These are phyloP conservation scores for Setomelanomma holmii DNA, from an alignment of 2,329 filamentous ascomycete genomes.

Conservation along the genomic window DNA sequence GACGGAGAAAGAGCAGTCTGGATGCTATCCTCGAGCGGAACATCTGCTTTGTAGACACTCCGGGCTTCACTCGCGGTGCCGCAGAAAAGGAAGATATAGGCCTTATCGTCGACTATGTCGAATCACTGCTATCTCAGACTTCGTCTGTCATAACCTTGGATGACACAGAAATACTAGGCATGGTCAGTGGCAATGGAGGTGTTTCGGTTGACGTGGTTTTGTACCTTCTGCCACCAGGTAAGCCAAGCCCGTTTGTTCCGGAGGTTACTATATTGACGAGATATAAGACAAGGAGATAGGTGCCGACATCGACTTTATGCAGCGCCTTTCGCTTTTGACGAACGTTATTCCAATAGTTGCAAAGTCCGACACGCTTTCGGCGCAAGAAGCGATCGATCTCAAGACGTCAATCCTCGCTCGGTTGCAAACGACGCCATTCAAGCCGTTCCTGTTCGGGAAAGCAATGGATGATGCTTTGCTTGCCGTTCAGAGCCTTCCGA, in stretches of 20 bases:
- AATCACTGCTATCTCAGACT: slow-evolving; percentile 70
- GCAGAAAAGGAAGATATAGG: slow-evolving; percentile 27
- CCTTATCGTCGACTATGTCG: slow-evolving; percentile 70
- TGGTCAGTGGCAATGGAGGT: slow-evolving; percentile 83
- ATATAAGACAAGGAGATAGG: slow-evolving; percentile 42
- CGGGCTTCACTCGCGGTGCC: slow-evolving; percentile 64
- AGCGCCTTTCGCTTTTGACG: slow-evolving; percentile 72
- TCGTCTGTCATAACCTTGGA: slow-evolving; percentile 67
- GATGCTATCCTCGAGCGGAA: slow-evolving; percentile 88
- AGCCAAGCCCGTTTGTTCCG: slow-evolving; percentile 27
- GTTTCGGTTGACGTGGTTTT: slow-evolving; percentile 84
- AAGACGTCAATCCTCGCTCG: slow-evolving; percentile 67
- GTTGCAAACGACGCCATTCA: slow-evolving; percentile 65
- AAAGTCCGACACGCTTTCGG: slow-evolving; percentile 73
- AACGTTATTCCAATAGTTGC: slow-evolving; percentile 87
- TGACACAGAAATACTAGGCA: slow-evolving; percentile 75
- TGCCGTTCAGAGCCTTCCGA: slow-evolving; percentile 40
- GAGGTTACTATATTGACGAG: slow-evolving; percentile 24
- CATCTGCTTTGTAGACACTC: slow-evolving; percentile 89
- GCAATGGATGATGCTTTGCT: slow-evolving; percentile 45
- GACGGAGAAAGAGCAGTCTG: slow-evolving; percentile 70
- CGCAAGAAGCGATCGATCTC: slow-evolving; percentile 62
- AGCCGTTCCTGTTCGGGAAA: slow-evolving; percentile 71
- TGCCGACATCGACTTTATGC: slow-evolving; percentile 75
- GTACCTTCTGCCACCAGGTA: slow-evolving; percentile 79